A percentile compares a stretch with the other conserved stretches of the same genome.
phyloP scores from a whole-genome alignment of 352 stramenopile genomes.

The Bremia lactucae region DNA sequence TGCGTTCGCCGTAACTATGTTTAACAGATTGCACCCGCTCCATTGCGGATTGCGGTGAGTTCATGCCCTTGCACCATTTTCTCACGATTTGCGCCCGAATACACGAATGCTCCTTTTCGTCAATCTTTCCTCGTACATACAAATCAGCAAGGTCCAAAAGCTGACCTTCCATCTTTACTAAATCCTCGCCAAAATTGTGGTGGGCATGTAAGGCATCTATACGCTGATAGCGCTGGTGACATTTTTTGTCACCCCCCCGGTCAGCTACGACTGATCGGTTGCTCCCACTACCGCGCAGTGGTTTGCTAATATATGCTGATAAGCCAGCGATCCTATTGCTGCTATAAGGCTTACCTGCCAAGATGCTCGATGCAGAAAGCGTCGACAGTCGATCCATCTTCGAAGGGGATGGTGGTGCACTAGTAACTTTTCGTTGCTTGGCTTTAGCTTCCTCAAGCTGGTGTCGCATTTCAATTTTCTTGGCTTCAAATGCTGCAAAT shows the following conservation, averaged over 20 bases:
- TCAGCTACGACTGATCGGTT: conserved; percentile 13
- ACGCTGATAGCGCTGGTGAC: conserved; percentile 46
- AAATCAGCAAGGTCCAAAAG: conserved; percentile 58
- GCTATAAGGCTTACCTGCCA: conserved; percentile 13
- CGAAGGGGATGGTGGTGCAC: conserved; percentile 41
- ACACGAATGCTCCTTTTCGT: conserved; percentile 79
- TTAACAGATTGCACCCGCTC: conserved; percentile 58
- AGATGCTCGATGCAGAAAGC: conserved; percentile 24
- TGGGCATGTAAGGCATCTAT: conserved; percentile 62
- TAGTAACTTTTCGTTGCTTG: conserved; percentile 29
- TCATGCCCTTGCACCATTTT: conserved; percentile 74
- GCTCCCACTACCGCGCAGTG: conserved; percentile 29
- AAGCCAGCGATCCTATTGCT: conserved; percentile 19
- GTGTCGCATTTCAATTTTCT: conserved; percentile 80
- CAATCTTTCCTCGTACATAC: conserved; percentile 69
- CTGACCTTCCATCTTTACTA: conserved; percentile 77
- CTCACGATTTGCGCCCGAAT: conserved; percentile 74
- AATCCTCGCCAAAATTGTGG: conserved; percentile 48
- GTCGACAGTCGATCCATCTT: conserved; percentile 46
- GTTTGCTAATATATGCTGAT: conserved; percentile 65
- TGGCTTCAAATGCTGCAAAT: conserved; percentile 67
- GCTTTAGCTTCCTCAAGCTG: conserved; percentile 62
- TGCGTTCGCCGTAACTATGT: conserved; percentile 24
- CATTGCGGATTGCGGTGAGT: conserved; percentile 72
- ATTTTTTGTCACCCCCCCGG: conserved; percentile 28